phyloP scores from a whole-genome alignment of 2,329 filamentous ascomycete species.

The Lithohypha guttulata region DNA sequence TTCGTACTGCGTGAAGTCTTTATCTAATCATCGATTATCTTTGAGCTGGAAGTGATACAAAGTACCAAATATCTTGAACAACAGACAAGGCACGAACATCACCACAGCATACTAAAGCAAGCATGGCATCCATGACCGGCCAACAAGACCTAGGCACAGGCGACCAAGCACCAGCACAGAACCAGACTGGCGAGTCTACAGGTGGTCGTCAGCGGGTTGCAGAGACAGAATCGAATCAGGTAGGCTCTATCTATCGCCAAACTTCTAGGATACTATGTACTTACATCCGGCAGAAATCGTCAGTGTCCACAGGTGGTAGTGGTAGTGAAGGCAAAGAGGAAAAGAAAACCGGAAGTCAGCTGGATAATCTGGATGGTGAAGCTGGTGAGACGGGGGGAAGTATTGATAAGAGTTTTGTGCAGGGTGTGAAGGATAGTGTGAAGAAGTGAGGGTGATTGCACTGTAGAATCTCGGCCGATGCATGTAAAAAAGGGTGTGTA shows the following conservation, averaged over 20 bases:
- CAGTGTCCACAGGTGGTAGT: background rate
- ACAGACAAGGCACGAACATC: background rate
- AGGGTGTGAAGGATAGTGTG: constrained; percentile 1
- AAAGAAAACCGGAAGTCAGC: background rate
- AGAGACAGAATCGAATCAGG: background rate
- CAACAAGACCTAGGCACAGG: background rate
- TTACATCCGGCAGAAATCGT: background rate
- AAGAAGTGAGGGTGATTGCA: background rate
- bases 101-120: background rate
- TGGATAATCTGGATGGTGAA: constrained; percentile 13
- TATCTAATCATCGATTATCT: too few relatives aligned
- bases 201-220: background rate
- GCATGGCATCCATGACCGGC: background rate
- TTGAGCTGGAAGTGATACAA: too few relatives aligned
- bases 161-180: background rate
- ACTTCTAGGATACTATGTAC: background rate
- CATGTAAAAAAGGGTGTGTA: too few relatives aligned
- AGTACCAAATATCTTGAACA: background rate
- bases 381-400: constrained; percentile 16
- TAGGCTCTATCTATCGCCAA: background rate
- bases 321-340: background rate
- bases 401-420: constrained; percentile 12
- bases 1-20: too few relatives aligned
- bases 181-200: background rate
- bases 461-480: too few relatives aligned